Conservation (phyloP, 371 early-diverging fungal species). For the Cladochytrium tenue region DNA sequence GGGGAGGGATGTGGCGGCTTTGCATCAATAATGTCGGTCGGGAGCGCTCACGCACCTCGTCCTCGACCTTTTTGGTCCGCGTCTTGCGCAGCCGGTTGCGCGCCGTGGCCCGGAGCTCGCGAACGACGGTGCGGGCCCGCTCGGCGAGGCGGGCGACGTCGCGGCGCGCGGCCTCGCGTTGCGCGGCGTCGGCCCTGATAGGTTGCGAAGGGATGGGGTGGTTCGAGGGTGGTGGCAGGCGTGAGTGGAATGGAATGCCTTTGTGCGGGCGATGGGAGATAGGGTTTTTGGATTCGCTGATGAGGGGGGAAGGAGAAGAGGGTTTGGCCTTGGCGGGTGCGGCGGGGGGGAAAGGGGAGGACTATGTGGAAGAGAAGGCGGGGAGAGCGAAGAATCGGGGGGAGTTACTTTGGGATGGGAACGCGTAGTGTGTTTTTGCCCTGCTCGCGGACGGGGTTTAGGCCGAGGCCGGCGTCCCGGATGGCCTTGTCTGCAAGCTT, state of each 20-base stretch:
- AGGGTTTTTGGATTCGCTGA: neutral
- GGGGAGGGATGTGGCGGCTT: too few relatives aligned
- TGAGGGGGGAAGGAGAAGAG: neutral
- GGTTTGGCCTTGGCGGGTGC: too few relatives aligned
- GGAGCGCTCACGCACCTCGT: neutral
- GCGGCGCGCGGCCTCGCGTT: too few relatives aligned
- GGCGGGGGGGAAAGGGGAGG: too few relatives aligned
- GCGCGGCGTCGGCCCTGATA: too few relatives aligned
- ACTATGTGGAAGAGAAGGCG: too few relatives aligned
- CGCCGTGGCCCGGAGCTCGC: conserved; percentile 33
- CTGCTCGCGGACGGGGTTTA: conserved; percentile 77
- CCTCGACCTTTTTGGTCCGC: neutral
- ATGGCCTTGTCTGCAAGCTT: conserved; percentile 77
- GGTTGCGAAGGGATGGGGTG: too few relatives aligned
- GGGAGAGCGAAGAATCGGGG: too few relatives aligned
- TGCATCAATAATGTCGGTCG: too few relatives aligned
- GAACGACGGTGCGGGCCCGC: conserved; percentile 38
- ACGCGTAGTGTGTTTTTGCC: conserved; percentile 65
- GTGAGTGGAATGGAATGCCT: conserved; percentile 73
- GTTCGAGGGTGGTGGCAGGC: conserved; percentile 74
- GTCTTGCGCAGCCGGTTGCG: neutral
- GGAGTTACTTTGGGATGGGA: conserved; percentile 88
- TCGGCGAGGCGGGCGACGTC: conserved; percentile 70
- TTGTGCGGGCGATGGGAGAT: conserved; percentile 3
- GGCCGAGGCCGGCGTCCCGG: conserved; percentile 74